These are phyloP conservation scores for Umbilicaria muhlenbergii DNA, from an alignment of 495 filamentous ascomycete genomes.

Conservation along the genomic window DNA sequence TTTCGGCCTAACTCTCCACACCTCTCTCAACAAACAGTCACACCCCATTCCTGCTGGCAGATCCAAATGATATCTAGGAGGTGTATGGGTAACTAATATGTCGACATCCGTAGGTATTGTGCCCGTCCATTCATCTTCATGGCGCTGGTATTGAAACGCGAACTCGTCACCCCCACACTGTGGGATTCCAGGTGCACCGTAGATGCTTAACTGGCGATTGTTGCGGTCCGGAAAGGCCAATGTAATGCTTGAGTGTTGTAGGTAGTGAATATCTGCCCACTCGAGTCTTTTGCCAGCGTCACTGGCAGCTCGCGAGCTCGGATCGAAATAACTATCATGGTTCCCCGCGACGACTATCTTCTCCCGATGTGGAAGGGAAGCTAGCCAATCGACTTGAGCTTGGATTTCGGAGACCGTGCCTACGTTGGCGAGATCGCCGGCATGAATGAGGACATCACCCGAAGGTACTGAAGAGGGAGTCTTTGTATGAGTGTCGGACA, in stretches of 20 bases:
- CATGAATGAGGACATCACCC: constrained; percentile 80
- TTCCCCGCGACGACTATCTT: constrained; percentile 85
- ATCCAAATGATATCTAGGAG: constrained; percentile 59
- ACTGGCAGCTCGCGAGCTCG: constrained; percentile 25
- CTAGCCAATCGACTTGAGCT: constrained; percentile 65
- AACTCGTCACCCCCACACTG: constrained; percentile 40
- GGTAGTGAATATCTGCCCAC: constrained; percentile 44
- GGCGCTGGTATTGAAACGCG: constrained; percentile 52
- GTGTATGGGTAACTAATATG: constrained; percentile 72
- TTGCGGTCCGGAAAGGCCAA: constrained; percentile 25
- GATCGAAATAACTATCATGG: constrained; percentile 73
- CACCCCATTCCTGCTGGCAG: constrained; percentile 49
- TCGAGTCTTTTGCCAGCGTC: constrained; percentile 31
- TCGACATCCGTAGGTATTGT: constrained; percentile 63
- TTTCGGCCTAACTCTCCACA: constrained; percentile 63
- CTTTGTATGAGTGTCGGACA: constrained; percentile 75
- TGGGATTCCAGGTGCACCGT: constrained; percentile 51
- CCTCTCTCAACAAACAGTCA: constrained; percentile 52
- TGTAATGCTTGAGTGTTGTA: constrained; percentile 43
- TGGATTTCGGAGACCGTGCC: constrained; percentile 62
- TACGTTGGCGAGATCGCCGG: constrained; percentile 65
- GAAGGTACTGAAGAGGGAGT: constrained; percentile 48
- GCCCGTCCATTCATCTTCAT: constrained; percentile 43
- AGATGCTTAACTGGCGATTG: constrained; percentile 33
- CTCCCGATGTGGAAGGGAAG: constrained; percentile 49